Conservation (phyloP, 768 basidiomycete species). For the Cystobasidium onofrii region DNA sequence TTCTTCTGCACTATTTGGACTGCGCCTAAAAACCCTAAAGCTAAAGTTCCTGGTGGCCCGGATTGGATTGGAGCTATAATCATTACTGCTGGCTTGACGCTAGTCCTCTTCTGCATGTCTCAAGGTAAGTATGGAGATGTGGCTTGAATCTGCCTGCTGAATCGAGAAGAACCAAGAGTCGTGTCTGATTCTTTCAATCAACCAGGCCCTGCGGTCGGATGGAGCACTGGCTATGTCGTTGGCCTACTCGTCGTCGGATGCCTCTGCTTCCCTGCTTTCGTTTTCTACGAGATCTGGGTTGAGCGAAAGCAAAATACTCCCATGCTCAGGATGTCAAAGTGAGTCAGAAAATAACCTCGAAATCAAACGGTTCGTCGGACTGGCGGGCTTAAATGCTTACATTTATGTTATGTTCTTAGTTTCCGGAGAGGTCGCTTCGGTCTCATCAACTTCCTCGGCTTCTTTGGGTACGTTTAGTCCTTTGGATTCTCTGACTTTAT, state of each 20-base stretch:
- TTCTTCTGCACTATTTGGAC: background rate
- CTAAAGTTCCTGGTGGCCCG: slow-evolving; percentile 21
- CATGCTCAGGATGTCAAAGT: slow-evolving; percentile 29
- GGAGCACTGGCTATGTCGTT: slow-evolving; percentile 17
- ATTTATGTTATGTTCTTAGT: background rate
- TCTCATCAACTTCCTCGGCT: slow-evolving; percentile 28
- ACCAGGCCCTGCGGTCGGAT: slow-evolving; percentile 17
- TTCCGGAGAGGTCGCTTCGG: slow-evolving; percentile 7
- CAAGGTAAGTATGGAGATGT: no score
- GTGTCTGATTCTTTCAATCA: no score
- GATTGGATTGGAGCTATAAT: slow-evolving; percentile 20
- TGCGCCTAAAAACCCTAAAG: background rate
- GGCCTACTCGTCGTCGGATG: slow-evolving; percentile 17
- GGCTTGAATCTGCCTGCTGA: no score
- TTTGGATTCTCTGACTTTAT: background rate
- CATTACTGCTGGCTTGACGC: slow-evolving; percentile 24
- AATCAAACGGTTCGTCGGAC: no score
- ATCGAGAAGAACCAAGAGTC: no score
- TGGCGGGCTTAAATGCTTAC: no score
- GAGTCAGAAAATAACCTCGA: no score
- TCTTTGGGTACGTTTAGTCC: slow-evolving; percentile 9
- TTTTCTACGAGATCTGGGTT: slow-evolving; percentile 30
- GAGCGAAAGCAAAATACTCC: slow-evolving; percentile 17
- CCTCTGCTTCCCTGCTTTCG: slow-evolving; percentile 20
- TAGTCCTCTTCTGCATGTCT: slow-evolving; percentile 20